Evolutionary conservation across 2,329 filamentous ascomycete species (phyloP), one percentile per base, ranked within the genome.

Genomic region (Colletotrichum sp.): DNA sequence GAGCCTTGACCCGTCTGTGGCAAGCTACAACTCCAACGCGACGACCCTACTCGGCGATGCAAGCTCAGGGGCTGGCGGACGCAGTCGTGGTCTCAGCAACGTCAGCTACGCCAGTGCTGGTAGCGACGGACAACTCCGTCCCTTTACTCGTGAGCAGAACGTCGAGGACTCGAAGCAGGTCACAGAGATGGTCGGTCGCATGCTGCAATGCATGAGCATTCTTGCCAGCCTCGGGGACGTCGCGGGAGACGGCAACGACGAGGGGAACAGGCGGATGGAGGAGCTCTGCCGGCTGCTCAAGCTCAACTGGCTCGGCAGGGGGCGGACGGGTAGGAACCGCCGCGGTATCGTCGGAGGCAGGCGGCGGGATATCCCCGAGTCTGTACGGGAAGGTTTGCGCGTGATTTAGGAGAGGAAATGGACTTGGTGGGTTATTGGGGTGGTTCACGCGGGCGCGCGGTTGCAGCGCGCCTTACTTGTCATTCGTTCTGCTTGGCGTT

Each of bases 191-290:
- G 96, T 98, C 1, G 97, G 96, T 0, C 90, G 96, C 67, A 98
- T 99, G 95, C 88, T 99, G 78, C 97, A 99, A 87, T 99, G 97
- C 84, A 94, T 99, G 85, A 96, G 94, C 83, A 96, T 99, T 9
- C 88, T 99, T 26, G 95, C 95, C 5, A 93, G 93, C 77, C 91
- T 98, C 26, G 83, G 81, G 62, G 74, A 66, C 6, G 77, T 72
- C 15, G 79, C 78, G 57, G 79, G 79, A 68, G 76, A 92, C 81
- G 92, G 89, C 1, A 91, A 91, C 12, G 95, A 98, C 78, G 92
- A 94, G 49, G 90, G 92, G 2, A 95, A 96, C 82, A 90, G 90
- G 72, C 95, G 94, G 85, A 94, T 99, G 81, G 94, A 96, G 77
- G 92, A 96, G 81, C 87, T 99, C 77, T 95, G 94, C 73, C 94